These are phyloP conservation scores for Hypoxylon sp. DNA, from an alignment of 2,329 filamentous ascomycete genomes.

Conservation along the genomic window DNA sequence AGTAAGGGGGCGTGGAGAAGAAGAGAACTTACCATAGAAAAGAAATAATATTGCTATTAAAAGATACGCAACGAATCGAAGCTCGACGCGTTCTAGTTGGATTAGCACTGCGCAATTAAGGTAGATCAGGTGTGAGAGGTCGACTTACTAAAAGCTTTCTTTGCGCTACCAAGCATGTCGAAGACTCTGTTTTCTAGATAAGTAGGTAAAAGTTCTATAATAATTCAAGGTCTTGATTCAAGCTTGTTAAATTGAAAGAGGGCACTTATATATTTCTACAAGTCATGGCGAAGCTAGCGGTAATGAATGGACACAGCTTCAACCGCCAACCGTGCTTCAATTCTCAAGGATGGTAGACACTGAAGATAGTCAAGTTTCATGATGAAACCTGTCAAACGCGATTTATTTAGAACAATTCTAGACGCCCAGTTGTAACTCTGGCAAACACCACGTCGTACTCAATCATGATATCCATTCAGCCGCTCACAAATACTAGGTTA, in stretches of 20 bases:
- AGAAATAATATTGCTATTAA: conserved; percentile 10
- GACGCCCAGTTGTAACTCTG: background rate
- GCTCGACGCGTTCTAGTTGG: background rate
- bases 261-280: background rate
- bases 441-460: background rate
- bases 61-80: conserved; percentile 5
- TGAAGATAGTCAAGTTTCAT: background rate
- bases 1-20: background rate
- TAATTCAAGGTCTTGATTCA: background rate
- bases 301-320: background rate
- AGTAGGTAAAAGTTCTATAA: background rate
- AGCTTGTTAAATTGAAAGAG: background rate
- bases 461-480: background rate
- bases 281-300: background rate
- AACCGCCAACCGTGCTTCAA: background rate
- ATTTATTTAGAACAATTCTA: conserved; percentile 1
- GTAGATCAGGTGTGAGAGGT: background rate
- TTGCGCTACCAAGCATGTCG: conserved; percentile 1
- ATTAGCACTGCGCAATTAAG: background rate
- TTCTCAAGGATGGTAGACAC: background rate
- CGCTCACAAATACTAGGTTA: background rate
- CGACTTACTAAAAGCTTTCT: conserved; percentile 9
- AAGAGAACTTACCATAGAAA: conserved; percentile 7
- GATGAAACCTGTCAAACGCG: background rate
- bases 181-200: background rate